Percentiles rank a stretch among this genome's conserved stretches.
phyloP scores from a whole-genome alignment of 768 basidiomycete species.

The Agaricus sinodeliciosus region DNA sequence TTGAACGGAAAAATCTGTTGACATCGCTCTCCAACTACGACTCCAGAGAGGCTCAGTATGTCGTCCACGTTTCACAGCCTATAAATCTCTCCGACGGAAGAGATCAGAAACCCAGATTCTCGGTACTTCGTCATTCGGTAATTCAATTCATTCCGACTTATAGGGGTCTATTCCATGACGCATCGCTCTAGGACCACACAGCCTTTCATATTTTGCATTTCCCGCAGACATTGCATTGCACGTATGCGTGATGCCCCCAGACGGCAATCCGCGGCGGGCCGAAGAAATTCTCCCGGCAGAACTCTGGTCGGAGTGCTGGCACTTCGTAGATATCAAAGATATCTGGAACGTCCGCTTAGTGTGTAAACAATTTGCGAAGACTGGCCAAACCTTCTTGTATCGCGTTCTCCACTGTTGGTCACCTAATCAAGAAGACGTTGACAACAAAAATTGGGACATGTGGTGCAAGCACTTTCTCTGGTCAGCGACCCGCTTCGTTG shows the following conservation, averaged over 20 bases:
- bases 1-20: background rate
- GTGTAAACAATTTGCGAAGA: slow-evolving; percentile 6
- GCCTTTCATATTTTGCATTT: too few relatives aligned
- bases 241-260: background rate
- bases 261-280: background rate
- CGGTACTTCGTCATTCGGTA: too few relatives aligned
- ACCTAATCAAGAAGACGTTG: slow-evolving; percentile 8
- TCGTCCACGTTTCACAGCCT: background rate
- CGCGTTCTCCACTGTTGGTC: slow-evolving; percentile 8
- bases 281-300: slow-evolving; percentile 6
- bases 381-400: slow-evolving; percentile 2
- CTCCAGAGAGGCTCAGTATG: background rate
- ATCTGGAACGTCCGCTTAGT: slow-evolving; percentile 9
- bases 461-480: slow-evolving; percentile 11
- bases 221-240: too few relatives aligned
- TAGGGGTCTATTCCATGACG: too few relatives aligned
- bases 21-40: background rate
- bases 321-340: slow-evolving; percentile 5
- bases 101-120: background rate
- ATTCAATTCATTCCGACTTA: too few relatives aligned
- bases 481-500: slow-evolving; percentile 7
- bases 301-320: slow-evolving; percentile 10
- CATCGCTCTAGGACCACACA: background rate
- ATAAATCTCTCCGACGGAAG: background rate
- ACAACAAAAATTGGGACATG: slow-evolving; percentile 10